Base-by-base conservation (phyloP, 225 moss, liverwort and hornwort species). In the Polytrichum commune region DNA sequence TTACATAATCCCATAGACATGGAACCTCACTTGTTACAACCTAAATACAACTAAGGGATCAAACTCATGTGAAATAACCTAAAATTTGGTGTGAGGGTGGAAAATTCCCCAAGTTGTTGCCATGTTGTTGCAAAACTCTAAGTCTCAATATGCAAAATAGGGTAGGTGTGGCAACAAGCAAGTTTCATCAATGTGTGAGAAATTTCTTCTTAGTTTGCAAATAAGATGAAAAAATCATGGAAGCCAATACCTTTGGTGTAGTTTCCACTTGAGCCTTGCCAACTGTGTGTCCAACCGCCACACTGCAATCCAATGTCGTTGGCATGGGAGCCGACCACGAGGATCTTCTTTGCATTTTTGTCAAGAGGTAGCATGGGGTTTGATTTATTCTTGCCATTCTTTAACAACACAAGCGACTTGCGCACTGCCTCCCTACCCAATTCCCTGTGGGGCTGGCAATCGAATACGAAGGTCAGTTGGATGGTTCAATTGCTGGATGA, bases 201-300 rank as follows among this genome's bases (percentile, higher is more conserved):
- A 7, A 57, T 57, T 19, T 57, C 5, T 5, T 57, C 20, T 33
- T 7, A 33, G 33, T 7, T 33, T 33, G 33, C 33, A 33, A 33
- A 33, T 33, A 33, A 7, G 0, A 33, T 33, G 33, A 33, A 7
- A 33, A 1, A 33, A 33, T 33, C 33, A 33, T 33, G 33, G 1
- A 7, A 1, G 33, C 8, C 1, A 57, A 9, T 33, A 83, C 83
- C 88, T 60, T 55, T 83, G 1, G 85, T 90, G 10, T 67, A 84
- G 69, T 72, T 81, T 30, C 86, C 84, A 4, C 62, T 74, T 1
- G 13, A 27, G 1, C 91, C 89, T 71, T 92, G 91, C 91, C 91
- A 92, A 5, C 77, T 70, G 18, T 89, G 87, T 3, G 86, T 86
- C 91, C 91, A 92, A 5, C 91, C 85, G 55, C 89, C 87, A 53